A percentile compares a stretch with the other conserved stretches of the same genome.
Conservation (phyloP, 1,284 basidiomycete genomes). For the Fomitiporia mediterranea region DNA sequence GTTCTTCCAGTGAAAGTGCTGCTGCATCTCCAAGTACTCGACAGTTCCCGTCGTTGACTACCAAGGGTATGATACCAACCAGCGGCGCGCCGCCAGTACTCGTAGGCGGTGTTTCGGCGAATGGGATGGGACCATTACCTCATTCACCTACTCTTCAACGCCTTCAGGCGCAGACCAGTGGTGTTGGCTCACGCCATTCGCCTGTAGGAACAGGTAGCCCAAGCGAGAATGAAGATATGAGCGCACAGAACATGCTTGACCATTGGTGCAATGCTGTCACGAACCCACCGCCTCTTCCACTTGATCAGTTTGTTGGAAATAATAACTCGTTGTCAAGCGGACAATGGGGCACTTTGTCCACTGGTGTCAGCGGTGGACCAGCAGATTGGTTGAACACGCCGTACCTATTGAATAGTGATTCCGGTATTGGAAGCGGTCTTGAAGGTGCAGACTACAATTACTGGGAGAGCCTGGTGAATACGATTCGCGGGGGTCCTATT, state of each 20-base stretch:
- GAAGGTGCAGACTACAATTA: slow-evolving; percentile 75
- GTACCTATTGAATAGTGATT: slow-evolving; percentile 22
- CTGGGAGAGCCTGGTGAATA: slow-evolving; percentile 76
- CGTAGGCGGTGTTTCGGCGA: slow-evolving; percentile 15
- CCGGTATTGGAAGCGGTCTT: slow-evolving; percentile 35
- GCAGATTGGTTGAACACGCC: slow-evolving; percentile 23
- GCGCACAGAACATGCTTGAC: slow-evolving; percentile 71
- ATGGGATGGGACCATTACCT: slow-evolving; percentile 19
- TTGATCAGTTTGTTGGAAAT: slow-evolving; percentile 44
- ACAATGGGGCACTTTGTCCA: slow-evolving; percentile 37
- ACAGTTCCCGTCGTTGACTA: neutral
- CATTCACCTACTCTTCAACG: slow-evolving; percentile 57
- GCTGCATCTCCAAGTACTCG: slow-evolving; percentile 8
- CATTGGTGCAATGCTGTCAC: slow-evolving; percentile 77
- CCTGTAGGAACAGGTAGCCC: slow-evolving; percentile 62
- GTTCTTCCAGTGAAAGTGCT: slow-evolving; percentile 28
- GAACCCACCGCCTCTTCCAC: slow-evolving; percentile 56
- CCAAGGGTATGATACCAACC: neutral
- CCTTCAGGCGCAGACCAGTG: slow-evolving; percentile 44
- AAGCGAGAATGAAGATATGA: slow-evolving; percentile 64
- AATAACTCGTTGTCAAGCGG: slow-evolving; percentile 26
- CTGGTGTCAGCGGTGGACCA: slow-evolving; percentile 13
- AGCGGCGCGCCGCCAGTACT: slow-evolving; percentile 9
- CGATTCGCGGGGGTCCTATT: slow-evolving; percentile 55
- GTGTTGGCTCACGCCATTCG: slow-evolving; percentile 42